phyloP scores from a whole-genome alignment of 345 rosid genomes.

The Cardiospermum halicacabum region DNA sequence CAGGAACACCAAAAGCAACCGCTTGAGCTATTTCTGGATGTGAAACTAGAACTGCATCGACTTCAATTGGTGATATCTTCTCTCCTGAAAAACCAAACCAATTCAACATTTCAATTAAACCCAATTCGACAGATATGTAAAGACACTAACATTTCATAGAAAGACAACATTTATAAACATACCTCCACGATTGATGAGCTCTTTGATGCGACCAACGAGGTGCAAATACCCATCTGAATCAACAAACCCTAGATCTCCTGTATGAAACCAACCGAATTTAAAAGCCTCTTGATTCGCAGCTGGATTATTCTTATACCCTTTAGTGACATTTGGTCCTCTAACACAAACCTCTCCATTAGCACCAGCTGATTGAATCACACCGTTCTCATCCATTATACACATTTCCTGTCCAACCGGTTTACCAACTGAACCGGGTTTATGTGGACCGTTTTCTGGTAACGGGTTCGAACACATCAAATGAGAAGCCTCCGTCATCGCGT shows the following conservation, averaged over 20 bases:
- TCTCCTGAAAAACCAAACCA: slow-evolving; percentile 51
- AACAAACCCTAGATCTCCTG: slow-evolving; percentile 74
- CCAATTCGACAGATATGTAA: not conserved
- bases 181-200: slow-evolving; percentile 99
- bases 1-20: slow-evolving; percentile 87
- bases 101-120: not conserved
- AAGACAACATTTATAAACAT: not conserved
- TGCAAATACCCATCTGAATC: slow-evolving; percentile 85
- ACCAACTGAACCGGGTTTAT: slow-evolving; percentile 70
- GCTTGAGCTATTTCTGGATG: slow-evolving; percentile 79
- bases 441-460: slow-evolving; percentile 47
- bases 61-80: slow-evolving; percentile 94
- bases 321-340: slow-evolving; percentile 86
- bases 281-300: slow-evolving; percentile 80
- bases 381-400: slow-evolving; percentile 48
- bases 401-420: slow-evolving; percentile 61
- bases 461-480: slow-evolving; percentile 73
- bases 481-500: slow-evolving; percentile 75
- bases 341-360: slow-evolving; percentile 60
- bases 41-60: slow-evolving; percentile 72
- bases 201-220: slow-evolving; percentile 93
- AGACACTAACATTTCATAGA: too few relatives aligned
- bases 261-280: slow-evolving; percentile 91
- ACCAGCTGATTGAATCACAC: slow-evolving; percentile 32
- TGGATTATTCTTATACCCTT: slow-evolving; percentile 85